Base-by-base conservation (phyloP, 1,284 basidiomycete genomes). In the Coniophora puteana region DNA sequence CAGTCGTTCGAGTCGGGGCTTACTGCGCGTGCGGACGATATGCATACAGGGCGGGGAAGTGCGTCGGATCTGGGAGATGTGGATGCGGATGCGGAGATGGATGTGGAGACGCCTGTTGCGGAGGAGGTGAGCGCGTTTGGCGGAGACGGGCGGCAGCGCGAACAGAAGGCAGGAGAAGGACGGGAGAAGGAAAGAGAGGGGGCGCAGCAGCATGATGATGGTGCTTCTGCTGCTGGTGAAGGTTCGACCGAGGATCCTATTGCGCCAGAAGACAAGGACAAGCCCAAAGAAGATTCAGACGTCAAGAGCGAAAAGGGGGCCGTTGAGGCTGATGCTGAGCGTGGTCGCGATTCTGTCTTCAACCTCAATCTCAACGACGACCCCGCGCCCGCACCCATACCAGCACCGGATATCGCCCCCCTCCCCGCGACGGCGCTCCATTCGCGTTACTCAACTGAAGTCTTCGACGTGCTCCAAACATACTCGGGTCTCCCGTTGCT, bases 381-480 rank as follows among this genome's bases (percentile, higher is more conserved):
- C 13, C 57, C 54, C 16, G 51, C 54, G 8, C 50, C 55, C 17
- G 58, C 61, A 13, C 49, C 56, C 5, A 47, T 38, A 1, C 34
- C 41, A 2, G 51, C 57, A 33, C 58, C 59, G 26, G 33, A 41
- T 4, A 53, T 63, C 30, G 49, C 35, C 25, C 67, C 50, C 40
- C 58, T 58, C 16, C 62, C 65, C 1, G 72, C 76, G 51, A 74
- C 76, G 2, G 59, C 65, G 28, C 66, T 77, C 49, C 71, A 78
- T 34, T 78, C 84, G 10, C 73, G 74, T 11, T 86, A 85, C 52
- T 76, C 83, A 1, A 77, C 79, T 2, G 78, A 82, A 38, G 76
- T 89, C 1, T 90, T 89, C 53, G 85, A 90, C 43, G 80, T 89
- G 4, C 60, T 91, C n/a, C 88, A 90, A 57, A 86, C 78, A 4